Conservation (phyloP, 768 basidiomycete genomes). For the Saitozyma sp. region DNA sequence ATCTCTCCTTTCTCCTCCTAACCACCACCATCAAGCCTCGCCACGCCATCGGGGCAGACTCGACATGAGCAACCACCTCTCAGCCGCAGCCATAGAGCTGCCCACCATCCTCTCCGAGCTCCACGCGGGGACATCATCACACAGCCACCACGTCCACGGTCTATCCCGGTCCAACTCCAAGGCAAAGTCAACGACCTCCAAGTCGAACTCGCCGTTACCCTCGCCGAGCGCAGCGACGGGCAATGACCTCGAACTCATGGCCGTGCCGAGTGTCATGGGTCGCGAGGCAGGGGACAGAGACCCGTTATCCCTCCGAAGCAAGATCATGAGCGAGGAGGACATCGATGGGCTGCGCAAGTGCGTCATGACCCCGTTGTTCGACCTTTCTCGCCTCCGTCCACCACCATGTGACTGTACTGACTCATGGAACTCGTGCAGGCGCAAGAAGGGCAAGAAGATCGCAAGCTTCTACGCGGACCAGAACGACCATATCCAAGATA, state of each 20-base stretch:
- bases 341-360: slow-evolving; percentile 44
- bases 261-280: slow-evolving; percentile 26
- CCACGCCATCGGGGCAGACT: no score
- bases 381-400: no score
- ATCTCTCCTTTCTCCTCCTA: not conserved
- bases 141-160: not conserved
- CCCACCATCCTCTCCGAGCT: slow-evolving; percentile 8
- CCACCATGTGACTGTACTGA: no score
- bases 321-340: slow-evolving; percentile 40
- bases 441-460: slow-evolving; percentile 47
- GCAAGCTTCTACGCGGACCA: slow-evolving; percentile 48
- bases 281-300: slow-evolving; percentile 49
- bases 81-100: slow-evolving; percentile 4
- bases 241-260: slow-evolving; percentile 42
- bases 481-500: slow-evolving; percentile 67
- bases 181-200: not conserved
- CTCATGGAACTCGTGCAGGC: slow-evolving; percentile 11
- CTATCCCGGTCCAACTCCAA: not conserved
- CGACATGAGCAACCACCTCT: not conserved
- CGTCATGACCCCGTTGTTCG: no score
- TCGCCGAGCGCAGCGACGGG: not conserved
- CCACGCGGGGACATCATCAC: not conserved
- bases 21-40: not conserved
- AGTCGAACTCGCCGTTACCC: not conserved
- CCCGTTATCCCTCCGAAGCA: slow-evolving; percentile 42